Conservation (phyloP, 2,329 filamentous ascomycete species). For the Epichloe brachyelytri region DNA sequence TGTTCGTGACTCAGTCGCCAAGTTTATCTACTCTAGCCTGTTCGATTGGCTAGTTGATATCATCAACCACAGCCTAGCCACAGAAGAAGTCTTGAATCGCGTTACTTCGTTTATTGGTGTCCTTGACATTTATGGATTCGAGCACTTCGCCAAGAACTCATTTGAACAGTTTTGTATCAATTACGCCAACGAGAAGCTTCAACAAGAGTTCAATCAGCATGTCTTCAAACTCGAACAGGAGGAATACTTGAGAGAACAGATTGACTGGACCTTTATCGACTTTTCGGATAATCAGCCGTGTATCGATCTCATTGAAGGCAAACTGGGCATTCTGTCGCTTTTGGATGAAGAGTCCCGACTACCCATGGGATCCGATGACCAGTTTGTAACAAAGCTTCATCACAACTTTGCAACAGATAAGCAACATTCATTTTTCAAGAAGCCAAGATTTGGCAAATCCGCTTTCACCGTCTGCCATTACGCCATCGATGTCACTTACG, state of each 20-base stretch:
- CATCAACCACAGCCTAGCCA: slow-evolving; percentile 83
- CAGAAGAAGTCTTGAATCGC: slow-evolving; percentile 70
- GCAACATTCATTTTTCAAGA: slow-evolving; percentile 96
- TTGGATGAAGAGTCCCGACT: slow-evolving; percentile 93
- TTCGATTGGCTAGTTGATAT: slow-evolving; percentile 99
- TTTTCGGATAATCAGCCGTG: slow-evolving; percentile 99
- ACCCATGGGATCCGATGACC: slow-evolving; percentile 94
- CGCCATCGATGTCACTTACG: slow-evolving; percentile 93
- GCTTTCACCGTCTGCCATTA: slow-evolving; percentile 98
- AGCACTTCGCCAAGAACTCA: slow-evolving; percentile 98
- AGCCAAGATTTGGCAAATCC: slow-evolving; percentile 93
- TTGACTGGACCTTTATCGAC: slow-evolving; percentile 99
- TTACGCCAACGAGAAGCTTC: slow-evolving; percentile 97
- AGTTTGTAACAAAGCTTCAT: slow-evolving; percentile 92
- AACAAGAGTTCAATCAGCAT: slow-evolving; percentile 98
- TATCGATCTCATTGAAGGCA: slow-evolving; percentile 96
- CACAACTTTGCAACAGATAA: slow-evolving; percentile 85
- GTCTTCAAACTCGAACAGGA: slow-evolving; percentile 99
- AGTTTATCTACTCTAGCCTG: slow-evolving; percentile 95
- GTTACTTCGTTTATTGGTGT: slow-evolving; percentile 93
- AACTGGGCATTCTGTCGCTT: slow-evolving; percentile 81
- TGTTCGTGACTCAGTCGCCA: slow-evolving; percentile 92
- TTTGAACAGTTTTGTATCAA: slow-evolving; percentile 99
- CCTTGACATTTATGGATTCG: slow-evolving; percentile 97
- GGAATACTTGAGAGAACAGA: slow-evolving; percentile 90